These are phyloP conservation scores for Pisolithus microcarpus DNA, from an alignment of 768 basidiomycete genomes.

Conservation along the genomic window DNA sequence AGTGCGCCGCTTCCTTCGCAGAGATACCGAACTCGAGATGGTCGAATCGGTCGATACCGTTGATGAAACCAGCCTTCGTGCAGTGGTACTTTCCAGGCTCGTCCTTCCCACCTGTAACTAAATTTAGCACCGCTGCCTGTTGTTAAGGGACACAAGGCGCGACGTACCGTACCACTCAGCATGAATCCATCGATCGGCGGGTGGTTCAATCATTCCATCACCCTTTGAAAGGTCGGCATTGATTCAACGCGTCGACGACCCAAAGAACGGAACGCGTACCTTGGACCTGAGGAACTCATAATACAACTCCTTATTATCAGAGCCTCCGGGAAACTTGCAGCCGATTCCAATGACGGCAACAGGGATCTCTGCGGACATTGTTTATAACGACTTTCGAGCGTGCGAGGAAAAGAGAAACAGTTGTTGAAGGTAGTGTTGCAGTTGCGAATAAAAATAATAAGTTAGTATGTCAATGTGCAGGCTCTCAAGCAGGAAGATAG, in stretches of 20 bases:
- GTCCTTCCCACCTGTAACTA: slow-evolving; percentile 20
- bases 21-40: slow-evolving; percentile 29
- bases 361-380: slow-evolving; percentile 24
- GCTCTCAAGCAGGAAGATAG: background rate
- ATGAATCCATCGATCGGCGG: slow-evolving; percentile 23
- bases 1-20: slow-evolving; percentile 22
- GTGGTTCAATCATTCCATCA: slow-evolving; percentile 24
- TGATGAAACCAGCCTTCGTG: slow-evolving; percentile 25
- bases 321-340: slow-evolving; percentile 27
- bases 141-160: background rate
- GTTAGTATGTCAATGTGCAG: background rate
- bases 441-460: background rate
- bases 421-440: background rate
- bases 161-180: slow-evolving; percentile 25
- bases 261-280: slow-evolving; percentile 4
- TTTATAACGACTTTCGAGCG: background rate
- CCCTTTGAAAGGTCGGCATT: slow-evolving; percentile 12
- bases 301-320: slow-evolving; percentile 24
- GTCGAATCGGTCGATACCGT: slow-evolving; percentile 27
- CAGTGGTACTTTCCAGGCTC: slow-evolving; percentile 26
- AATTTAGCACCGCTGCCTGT: background rate
- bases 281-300: slow-evolving; percentile 26
- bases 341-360: slow-evolving; percentile 27
- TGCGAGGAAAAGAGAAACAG: background rate
- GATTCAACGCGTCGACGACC: background rate